These are phyloP conservation scores for Tylopilus sp. DNA, from an alignment of 768 basidiomycete genomes.

Conservation along the genomic window DNA sequence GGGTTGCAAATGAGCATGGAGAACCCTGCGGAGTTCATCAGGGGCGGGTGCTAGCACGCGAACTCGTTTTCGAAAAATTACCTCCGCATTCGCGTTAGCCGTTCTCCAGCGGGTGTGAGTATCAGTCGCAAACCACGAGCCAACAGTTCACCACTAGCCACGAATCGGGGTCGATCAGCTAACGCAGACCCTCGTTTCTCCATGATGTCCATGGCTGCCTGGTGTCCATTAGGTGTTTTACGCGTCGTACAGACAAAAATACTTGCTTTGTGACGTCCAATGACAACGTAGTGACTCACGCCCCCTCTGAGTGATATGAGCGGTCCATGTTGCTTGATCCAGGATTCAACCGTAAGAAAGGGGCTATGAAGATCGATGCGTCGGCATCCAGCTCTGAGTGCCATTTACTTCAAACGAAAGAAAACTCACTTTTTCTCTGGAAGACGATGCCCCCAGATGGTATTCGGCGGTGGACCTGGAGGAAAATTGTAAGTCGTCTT, in stretches of 20 bases:
- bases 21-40: constrained; percentile 34
- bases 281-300: constrained; percentile 11
- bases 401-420: not conserved
- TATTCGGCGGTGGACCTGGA: constrained; percentile 5
- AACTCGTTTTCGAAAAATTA: too few relatives aligned
- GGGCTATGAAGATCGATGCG: not conserved
- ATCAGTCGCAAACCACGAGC: constrained; percentile 52
- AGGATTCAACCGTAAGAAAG: constrained; percentile 39
- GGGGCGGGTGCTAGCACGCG: not conserved
- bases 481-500: not conserved
- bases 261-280: constrained; percentile 19
- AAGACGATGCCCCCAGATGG: constrained; percentile 3
- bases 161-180: constrained; percentile 45
- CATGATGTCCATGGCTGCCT: constrained; percentile 58
- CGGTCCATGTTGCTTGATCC: constrained; percentile 56
- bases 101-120: constrained; percentile 45
- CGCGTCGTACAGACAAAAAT: not conserved
- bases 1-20: constrained; percentile 53
- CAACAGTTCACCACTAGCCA: constrained; percentile 48
- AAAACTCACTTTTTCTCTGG: constrained; percentile 1
- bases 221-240: constrained; percentile 12
- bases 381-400: not conserved
- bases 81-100: constrained; percentile 54
- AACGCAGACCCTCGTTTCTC: constrained; percentile 51
- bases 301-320: constrained; percentile 53